Evolutionary conservation across 768 basidiomycete species (phyloP).

Genomic region (Boletus huronensis): DNA sequence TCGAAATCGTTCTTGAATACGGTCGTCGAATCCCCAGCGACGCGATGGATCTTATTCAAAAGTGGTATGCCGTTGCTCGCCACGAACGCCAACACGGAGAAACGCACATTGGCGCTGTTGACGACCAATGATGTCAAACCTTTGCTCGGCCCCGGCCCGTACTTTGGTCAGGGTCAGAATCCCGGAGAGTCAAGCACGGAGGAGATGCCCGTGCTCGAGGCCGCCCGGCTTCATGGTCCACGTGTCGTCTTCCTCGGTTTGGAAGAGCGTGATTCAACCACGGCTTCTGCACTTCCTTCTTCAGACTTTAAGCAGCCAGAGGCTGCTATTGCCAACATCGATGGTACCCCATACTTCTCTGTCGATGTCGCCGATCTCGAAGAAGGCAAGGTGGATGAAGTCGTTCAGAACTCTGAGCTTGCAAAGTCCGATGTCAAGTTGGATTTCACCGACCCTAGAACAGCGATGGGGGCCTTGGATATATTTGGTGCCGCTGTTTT

Average conservation of each 20-base stretch:
- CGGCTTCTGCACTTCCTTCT: constrained; percentile 54
- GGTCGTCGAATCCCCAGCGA: constrained; percentile 52
- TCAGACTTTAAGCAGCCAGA: constrained; percentile 61
- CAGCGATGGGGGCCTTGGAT: constrained; percentile 54
- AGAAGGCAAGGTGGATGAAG: constrained; percentile 39
- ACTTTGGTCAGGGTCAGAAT: constrained; percentile 66
- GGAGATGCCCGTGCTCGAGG: constrained; percentile 41
- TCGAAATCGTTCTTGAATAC: constrained; percentile 76
- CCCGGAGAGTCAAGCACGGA: constrained; percentile 30
- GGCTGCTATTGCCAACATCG: constrained; percentile 51
- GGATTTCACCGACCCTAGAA: constrained; percentile 65
- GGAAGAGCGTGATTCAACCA: constrained; percentile 50
- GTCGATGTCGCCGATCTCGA: constrained; percentile 64
- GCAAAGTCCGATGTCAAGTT: constrained; percentile 39
- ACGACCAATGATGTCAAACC: constrained; percentile 58
- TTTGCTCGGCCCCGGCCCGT: constrained; percentile 64
- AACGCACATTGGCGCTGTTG: constrained; percentile 48
- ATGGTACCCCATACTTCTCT: constrained; percentile 85
- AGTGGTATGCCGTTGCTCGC: constrained; percentile 63
- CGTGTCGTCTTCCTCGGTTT: constrained; percentile 80
- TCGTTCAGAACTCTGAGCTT: constrained; percentile 38
- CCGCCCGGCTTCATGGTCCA: constrained; percentile 55
- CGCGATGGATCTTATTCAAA: constrained; percentile 80
- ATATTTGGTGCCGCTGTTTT: constrained; percentile 70
- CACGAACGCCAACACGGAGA: constrained; percentile 30